These are phyloP conservation scores for Phytopythium sindhum DNA, from an alignment of 352 stramenopile genomes.

Conservation along the genomic window DNA sequence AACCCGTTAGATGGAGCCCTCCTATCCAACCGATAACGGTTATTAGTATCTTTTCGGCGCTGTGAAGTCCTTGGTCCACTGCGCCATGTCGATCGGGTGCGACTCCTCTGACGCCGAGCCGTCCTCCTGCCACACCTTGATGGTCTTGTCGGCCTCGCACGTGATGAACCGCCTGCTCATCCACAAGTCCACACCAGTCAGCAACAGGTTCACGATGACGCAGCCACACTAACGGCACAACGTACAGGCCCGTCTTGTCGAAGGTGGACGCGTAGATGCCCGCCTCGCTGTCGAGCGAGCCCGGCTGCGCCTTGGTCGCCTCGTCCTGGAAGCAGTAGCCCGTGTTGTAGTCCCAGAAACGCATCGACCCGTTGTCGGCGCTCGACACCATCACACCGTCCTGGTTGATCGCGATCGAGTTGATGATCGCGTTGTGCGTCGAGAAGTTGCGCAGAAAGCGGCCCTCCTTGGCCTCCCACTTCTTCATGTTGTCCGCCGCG, in stretches of 20 bases:
- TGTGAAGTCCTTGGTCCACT: constrained; percentile 95
- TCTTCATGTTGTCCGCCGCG: constrained; percentile 98
- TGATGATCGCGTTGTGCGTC: constrained; percentile 98
- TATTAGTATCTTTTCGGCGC: constrained; percentile 75
- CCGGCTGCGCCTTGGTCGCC: constrained; percentile 92
- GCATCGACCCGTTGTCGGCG: constrained; percentile 97
- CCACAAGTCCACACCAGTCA: constrained; percentile 6
- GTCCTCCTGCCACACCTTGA: constrained; percentile 99
- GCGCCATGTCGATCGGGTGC: constrained; percentile 97
- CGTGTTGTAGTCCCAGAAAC: constrained; percentile 99
- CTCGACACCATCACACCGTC: constrained; percentile 96
- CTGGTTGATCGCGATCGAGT: constrained; percentile 98
- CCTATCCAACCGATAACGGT: neutral
- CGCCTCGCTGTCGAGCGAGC: constrained; percentile 97
- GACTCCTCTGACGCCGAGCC: constrained; percentile 92
- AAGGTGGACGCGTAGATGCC: constrained; percentile 97
- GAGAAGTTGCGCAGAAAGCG: constrained; percentile 96
- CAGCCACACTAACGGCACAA: constrained; percentile 13
- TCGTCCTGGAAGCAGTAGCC: constrained; percentile 97
- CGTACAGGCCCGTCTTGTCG: constrained; percentile 94
- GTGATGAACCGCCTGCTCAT: constrained; percentile 94
- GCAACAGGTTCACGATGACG: neutral
- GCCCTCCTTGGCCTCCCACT: constrained; percentile 96
- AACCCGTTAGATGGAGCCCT: neutral
- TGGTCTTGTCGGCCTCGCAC: constrained; percentile 99